These are phyloP conservation scores for Heteromeles arbutifolia DNA, from an alignment of 306 rosid genomes.

Conservation along the genomic window DNA sequence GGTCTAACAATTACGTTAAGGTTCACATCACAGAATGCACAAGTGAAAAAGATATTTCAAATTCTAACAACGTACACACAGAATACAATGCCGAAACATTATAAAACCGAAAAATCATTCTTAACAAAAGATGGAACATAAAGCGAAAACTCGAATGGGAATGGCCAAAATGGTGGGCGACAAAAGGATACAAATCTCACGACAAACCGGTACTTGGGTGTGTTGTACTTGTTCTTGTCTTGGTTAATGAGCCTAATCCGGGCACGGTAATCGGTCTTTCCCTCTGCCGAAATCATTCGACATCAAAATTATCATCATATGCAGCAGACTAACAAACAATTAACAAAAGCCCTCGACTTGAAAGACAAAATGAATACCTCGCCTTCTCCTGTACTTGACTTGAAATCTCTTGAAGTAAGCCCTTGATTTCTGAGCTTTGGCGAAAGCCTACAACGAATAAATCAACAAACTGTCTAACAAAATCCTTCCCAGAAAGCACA, in stretches of 20 bases:
- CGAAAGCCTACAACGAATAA: constrained; percentile 30
- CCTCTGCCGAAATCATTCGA: constrained; percentile 13
- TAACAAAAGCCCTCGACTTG: too few relatives aligned
- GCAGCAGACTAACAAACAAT: too few relatives aligned
- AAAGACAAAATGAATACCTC: constrained; percentile 15
- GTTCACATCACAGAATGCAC: too few relatives aligned
- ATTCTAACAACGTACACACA: too few relatives aligned
- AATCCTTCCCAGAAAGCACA: too few relatives aligned
- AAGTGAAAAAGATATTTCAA: too few relatives aligned
- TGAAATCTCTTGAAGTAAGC: constrained; percentile 76
- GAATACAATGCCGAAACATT: too few relatives aligned
- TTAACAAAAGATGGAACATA: too few relatives aligned
- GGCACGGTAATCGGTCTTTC: constrained; percentile 87
- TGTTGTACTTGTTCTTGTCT: constrained; percentile 85
- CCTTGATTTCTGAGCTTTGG: constrained; percentile 51
- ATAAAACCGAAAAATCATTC: too few relatives aligned
- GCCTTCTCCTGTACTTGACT: constrained; percentile 75
- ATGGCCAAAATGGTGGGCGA: accelerated
- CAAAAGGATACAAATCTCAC: constrained; percentile 10
- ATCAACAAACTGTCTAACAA: too few relatives aligned
- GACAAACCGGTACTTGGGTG: constrained; percentile 76
- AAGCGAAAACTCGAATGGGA: too few relatives aligned
- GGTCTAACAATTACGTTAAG: neutral
- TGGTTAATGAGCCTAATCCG: constrained; percentile 80
- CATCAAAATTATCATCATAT: too few relatives aligned